Evolutionary conservation across 2,329 filamentous ascomycete genomes (phyloP), one percentile per base, ranked within the genome.

Genomic region (Ascochyta pisi): DNA sequence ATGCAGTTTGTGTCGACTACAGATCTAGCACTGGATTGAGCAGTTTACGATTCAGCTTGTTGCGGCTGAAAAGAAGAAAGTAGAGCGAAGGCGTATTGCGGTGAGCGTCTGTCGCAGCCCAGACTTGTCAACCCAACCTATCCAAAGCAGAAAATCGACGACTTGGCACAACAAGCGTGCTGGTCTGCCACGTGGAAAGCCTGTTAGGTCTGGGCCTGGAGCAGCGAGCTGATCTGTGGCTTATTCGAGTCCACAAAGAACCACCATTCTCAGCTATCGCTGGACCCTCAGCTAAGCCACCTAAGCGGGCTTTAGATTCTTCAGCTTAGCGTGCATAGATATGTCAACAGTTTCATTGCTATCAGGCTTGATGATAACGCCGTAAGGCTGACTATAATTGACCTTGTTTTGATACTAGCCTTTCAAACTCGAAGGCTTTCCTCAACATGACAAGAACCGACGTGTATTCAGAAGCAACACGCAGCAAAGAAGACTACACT

Each of bases 301-400:
- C 9, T 15, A 15, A 7, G 4, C 26, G 4, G 27, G 19, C 4
- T 27, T 44, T 23, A 33, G 41, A 42, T 42, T 42, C 35, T 40
- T 35, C 23, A 16, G 19, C 19, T 29, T 45, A n/a, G 47, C 53
- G 37, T 33, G 42, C 46, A 47, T 19, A 37, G 37, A 46, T 50
- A 16, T 29, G 41, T 42, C 47, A 50, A 38, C 24, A 42, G 6
- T 50, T 16, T 33, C n/a, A 13, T 27, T 10, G 12, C 39, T 41
- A 37, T 42, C 41, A 50, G 27, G 6, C 27, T 41, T 29, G 24
- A 41, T 38, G 47, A 42, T 55, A 55, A 46, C 53, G 53, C 47
- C 33, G 33, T 43, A 22, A 13, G 31, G 31, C 15, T 33, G 47
- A 33, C 31, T 35, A 23, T 24, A 15, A 27, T 24, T n/a, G 16